These are phyloP conservation scores for Diospyros kaki DNA, from an alignment of 148 eudicot species.

Conservation along the genomic window DNA sequence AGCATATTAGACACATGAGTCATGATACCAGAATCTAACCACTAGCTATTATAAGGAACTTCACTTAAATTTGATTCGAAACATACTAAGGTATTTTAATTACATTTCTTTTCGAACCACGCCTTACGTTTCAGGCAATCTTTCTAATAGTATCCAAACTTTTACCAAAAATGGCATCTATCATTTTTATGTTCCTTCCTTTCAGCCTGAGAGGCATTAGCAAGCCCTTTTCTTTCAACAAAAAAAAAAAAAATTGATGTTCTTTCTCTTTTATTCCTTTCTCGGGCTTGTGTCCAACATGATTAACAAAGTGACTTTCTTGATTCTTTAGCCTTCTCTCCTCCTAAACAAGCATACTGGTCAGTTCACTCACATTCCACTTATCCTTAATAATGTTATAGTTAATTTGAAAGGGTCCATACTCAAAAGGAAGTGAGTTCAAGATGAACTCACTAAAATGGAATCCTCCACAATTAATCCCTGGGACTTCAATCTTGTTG, in stretches of 20 bases:
- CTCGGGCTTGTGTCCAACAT: not conserved
- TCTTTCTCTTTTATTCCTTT: not conserved
- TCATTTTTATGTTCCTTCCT: not conserved
- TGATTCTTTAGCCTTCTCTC: conserved; percentile 17
- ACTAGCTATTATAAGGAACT: conserved; percentile 20
- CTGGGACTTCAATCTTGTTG: conserved; percentile 14
- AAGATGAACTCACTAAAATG: conserved; percentile 12
- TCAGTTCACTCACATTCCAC: conserved; percentile 18
- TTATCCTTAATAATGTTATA: conserved; percentile 24
- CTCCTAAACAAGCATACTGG: conserved; percentile 17
- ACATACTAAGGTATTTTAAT: conserved; percentile 12
- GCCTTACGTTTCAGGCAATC: conserved; percentile 15
- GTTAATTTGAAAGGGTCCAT: conserved; percentile 15
- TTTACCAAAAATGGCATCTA: conserved; percentile 1
- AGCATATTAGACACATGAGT: conserved; percentile 17
- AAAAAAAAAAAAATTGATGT: no score
- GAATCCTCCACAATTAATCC: conserved; percentile 16
- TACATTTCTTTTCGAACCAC: conserved; percentile 21
- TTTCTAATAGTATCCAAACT: conserved; percentile 7
- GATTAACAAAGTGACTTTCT: conserved; percentile 8
- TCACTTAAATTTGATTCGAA: conserved; percentile 15
- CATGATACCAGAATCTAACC: conserved; percentile 17
- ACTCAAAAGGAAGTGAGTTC: conserved; percentile 13
- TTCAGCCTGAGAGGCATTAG: not conserved
- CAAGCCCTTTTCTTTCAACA: not conserved